Evolutionary conservation across 129 eudicot species (phyloP).

Genomic region (Tagetes patula): DNA sequence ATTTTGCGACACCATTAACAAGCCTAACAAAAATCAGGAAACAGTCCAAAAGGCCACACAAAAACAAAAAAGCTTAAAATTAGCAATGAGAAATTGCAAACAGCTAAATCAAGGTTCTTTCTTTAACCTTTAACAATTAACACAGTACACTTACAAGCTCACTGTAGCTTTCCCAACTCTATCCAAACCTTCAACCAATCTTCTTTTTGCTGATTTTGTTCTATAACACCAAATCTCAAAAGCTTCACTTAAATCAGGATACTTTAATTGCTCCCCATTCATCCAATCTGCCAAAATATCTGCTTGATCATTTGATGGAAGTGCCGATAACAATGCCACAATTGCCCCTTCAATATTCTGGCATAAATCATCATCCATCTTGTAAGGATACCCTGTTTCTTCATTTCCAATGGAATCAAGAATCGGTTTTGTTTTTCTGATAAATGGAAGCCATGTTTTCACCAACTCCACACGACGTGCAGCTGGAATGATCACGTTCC

Average conservation of each 20-base stretch:
- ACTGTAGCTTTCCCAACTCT: conserved; percentile 50
- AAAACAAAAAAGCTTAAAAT: conserved; percentile 25
- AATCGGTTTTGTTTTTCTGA: conserved; percentile 65
- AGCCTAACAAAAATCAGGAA: conserved; percentile 18
- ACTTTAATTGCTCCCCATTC: conserved; percentile 50
- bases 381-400: conserved; percentile 47
- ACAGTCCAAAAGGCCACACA: conserved; percentile 12
- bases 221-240: conserved; percentile 96
- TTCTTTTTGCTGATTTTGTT: conserved; percentile 87
- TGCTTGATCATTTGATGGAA: conserved; percentile 90
- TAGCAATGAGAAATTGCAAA: conserved; percentile 24
- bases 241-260: conserved; percentile 90
- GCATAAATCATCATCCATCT: conserved; percentile 83
- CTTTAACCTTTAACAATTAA: conserved; percentile 21
- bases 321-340: conserved; percentile 61
- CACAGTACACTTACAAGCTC: conserved; percentile 40
- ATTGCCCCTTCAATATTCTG: conserved; percentile 80
- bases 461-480: conserved; percentile 51
- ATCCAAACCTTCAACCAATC: conserved; percentile 71
- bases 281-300: conserved; percentile 88
- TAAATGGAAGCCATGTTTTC: conserved; percentile 69
- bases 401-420: conserved; percentile 50
- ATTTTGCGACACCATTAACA: conserved; percentile 5
- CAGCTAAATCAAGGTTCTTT: conserved; percentile 25
- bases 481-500: conserved; percentile 69